Evolutionary conservation across 2,329 filamentous ascomycete genomes (phyloP), one percentile per base, ranked within the genome.

Genomic region (Lasiodiplodia sp.): DNA sequence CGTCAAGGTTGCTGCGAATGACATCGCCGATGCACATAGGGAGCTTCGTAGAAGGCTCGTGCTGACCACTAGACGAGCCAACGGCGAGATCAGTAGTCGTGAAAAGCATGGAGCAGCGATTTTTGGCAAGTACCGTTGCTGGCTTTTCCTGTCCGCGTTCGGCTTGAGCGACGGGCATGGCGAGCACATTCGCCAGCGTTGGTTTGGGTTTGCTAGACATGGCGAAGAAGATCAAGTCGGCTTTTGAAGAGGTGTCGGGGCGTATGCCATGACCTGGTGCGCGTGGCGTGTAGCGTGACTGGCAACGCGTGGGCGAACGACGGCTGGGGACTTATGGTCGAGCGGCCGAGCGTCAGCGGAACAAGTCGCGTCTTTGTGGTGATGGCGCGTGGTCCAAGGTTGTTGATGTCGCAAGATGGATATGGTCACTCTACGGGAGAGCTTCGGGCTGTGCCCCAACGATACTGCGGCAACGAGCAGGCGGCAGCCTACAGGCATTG

Each of bases 361-460:
- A 2, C 16, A 31, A 10, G 28, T 52, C 10, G 40, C 23, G 37
- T 51, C 40, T 51, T 34, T 52, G 47, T 38, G 25, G 21, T 8
- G 25, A 21, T 28, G 12, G 31, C 31, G 60, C 44, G 60, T 52
- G 60, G 18, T 11, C 4, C n/a, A 5, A 47, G 40, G 47, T 38
- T 52, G 47, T 64, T 51, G 37, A 52, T 47, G 5, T 28, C 8
- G 40, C 8, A 8, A 8, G 10, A 25, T 31, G 38, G 23, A 47
- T 18, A n/a, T 60, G 56, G 56, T 44, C 58, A 63, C 44, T 6
- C 28, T n/a, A 18, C 60, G 47, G 60, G 60, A 51, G 6, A 25
- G 44, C 44, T 25, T 38, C 60, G 31, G 60, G 44, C 10, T 11
- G 23, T 14, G 44, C 16, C n/a, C 44, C 10, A 11, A 18, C 44